Evolutionary conservation across 257 asterid genomes (phyloP), one percentile per base, ranked within the genome.

Genomic region (Solanum paucissectum): DNA sequence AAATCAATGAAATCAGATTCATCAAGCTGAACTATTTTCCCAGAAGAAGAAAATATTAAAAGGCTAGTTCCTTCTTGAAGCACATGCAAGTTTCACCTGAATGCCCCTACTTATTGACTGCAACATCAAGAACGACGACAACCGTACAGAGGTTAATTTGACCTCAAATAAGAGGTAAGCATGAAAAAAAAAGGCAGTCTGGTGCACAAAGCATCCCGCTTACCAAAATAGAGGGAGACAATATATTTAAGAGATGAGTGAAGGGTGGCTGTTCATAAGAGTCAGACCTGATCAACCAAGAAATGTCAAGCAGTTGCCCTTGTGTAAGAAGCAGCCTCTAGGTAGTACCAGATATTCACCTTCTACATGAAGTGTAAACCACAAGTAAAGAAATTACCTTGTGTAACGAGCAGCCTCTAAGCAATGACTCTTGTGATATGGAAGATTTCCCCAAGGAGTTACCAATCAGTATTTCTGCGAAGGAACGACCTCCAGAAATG

Each of bases 381-480:
- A 32, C 21, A 6, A 74, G 13, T 58, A n/a, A 87, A 86, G 87
- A 86, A 81, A 89, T 68, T 91, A 97, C 99, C 95, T 95, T 97
- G 93, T 97, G 96, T 92, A 97, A 92, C 74, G 99, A 92, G 89
- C 93, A 92, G 88, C 98, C 98, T 88, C 96, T 93, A 85, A 91
- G 93, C 87, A 93, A 88, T 46, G 94, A 88, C 90, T 91, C 94
- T 86, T 94, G 91, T 37, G 93, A 89, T 89, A 88, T 87, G 83
- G 95, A 93, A 42, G 95, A 91, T 87, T 83, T 44, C 23, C 66
- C 87, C 25, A 69, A 6, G 29, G 83, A 29, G 88, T 90, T 82
- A 89, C 98, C 98, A 81, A 97, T 89, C 88, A 97, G 93, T 89
- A 97, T 92, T 90, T 97, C 99, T 64, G 99, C 98, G 72, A 95